Percentiles rank a stretch among this genome's conserved stretches.
These are phyloP conservation scores for Elongisporangium undulatum DNA, from an alignment of 352 stramenopile species.

Conservation along the genomic window DNA sequence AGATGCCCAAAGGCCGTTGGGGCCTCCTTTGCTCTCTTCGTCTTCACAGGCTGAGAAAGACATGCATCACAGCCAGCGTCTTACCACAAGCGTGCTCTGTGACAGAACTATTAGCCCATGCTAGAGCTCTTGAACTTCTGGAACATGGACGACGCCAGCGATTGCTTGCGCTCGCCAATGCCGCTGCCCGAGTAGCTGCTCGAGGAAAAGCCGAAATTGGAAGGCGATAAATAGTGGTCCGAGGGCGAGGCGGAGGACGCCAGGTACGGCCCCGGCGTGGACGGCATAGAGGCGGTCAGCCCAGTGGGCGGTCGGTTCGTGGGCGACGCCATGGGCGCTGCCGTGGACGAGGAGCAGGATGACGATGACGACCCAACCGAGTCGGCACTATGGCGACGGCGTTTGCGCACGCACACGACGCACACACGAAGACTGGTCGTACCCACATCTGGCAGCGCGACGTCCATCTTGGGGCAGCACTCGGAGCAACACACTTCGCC, in stretches of 20 bases:
- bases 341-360: slow-evolving; percentile 13
- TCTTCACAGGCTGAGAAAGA: neutral
- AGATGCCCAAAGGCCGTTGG: neutral
- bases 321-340: slow-evolving; percentile 19
- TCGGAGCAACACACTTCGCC: slow-evolving; percentile 75
- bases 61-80: no score
- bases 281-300: slow-evolving; percentile 14
- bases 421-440: slow-evolving; percentile 70
- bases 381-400: slow-evolving; percentile 51
- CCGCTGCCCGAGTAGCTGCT: slow-evolving; percentile 16
- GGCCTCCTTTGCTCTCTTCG: no score
- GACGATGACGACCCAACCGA: slow-evolving; percentile 12
- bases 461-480: slow-evolving; percentile 79
- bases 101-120: neutral
- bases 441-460: slow-evolving; percentile 56
- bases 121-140: slow-evolving; percentile 55
- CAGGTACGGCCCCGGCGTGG: slow-evolving; percentile 16
- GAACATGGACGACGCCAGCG: slow-evolving; percentile 40
- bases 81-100: no score
- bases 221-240: slow-evolving; percentile 44
- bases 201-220: slow-evolving; percentile 24
- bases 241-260: slow-evolving; percentile 30
- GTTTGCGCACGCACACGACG: slow-evolving; percentile 43
- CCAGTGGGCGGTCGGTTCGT: slow-evolving; percentile 8
- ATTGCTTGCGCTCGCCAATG: slow-evolving; percentile 46